A percentile compares a stretch with the other conserved stretches of the same genome.
These are phyloP conservation scores for Papiliotrema flavescens DNA, from an alignment of 1,284 basidiomycete species.

Conservation along the genomic window DNA sequence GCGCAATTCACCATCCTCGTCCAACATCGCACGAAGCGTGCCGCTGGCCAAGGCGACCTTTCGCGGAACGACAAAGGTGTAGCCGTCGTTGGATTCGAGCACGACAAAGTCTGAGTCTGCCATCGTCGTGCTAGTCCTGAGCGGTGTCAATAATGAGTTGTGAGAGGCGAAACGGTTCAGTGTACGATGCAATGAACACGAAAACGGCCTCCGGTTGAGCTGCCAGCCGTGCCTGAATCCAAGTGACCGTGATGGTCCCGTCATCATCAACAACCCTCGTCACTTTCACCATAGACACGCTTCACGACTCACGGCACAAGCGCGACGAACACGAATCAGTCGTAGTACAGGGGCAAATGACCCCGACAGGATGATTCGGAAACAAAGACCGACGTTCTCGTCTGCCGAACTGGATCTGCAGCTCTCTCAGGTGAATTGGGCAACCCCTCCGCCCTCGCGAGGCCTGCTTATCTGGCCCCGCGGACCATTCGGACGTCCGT, in stretches of 20 bases:
- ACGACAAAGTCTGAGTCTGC: slow-evolving; percentile 39
- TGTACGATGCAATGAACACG: background rate
- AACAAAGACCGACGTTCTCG: slow-evolving; percentile 43
- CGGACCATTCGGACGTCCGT: no score
- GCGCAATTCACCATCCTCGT: slow-evolving; percentile 41
- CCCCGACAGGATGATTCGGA: slow-evolving; percentile 33
- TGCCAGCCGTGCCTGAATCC: no score
- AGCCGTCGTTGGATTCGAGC: slow-evolving; percentile 46
- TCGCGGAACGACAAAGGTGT: slow-evolving; percentile 44
- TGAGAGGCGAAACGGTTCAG: background rate
- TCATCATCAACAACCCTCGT: background rate
- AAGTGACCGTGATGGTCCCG: background rate
- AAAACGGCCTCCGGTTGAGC: no score
- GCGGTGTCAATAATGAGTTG: background rate
- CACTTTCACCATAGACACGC: background rate
- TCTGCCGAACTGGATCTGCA: slow-evolving; percentile 48
- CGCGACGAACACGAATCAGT: background rate
- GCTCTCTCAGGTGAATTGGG: slow-evolving; percentile 41
- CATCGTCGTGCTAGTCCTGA: slow-evolving; percentile 8
- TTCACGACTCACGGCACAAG: no score
- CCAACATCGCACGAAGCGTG: slow-evolving; percentile 46
- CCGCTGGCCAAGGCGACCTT: slow-evolving; percentile 44
- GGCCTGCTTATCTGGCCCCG: no score
- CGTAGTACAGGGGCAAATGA: background rate
- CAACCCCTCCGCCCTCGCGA: background rate